phyloP scores from a whole-genome alignment of 1,284 basidiomycete species.

The Polyporus tsugae region DNA sequence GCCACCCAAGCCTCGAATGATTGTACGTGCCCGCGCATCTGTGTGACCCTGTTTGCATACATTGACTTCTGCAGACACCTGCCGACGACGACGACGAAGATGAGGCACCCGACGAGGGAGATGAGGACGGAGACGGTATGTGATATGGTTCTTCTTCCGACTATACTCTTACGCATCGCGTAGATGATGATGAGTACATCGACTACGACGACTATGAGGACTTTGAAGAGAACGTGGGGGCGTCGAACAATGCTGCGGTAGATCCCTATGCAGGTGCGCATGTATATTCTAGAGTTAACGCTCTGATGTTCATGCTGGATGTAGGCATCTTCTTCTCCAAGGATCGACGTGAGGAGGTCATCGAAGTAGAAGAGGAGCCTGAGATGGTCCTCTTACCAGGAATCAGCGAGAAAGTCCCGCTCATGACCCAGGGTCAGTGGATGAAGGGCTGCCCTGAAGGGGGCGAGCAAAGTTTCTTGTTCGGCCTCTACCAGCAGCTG shows the following conservation, averaged over 20 bases:
- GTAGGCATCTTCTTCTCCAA: conserved; percentile 92
- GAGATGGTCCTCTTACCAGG: conserved; percentile 60
- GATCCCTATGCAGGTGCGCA: conserved; percentile 83
- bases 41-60: background rate
- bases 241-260: conserved; percentile 57
- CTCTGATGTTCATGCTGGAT: conserved; percentile 7
- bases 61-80: conserved; percentile 58
- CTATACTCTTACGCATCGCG: conserved; percentile 9
- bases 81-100: conserved; percentile 59
- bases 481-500: conserved; percentile 82
- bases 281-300: background rate
- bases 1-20: conserved; percentile 38
- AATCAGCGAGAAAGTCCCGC: conserved; percentile 56
- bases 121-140: conserved; percentile 57
- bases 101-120: conserved; percentile 46
- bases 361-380: conserved; percentile 84
- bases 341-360: conserved; percentile 85
- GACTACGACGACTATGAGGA: conserved; percentile 80
- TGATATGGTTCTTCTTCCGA: conserved; percentile 12
- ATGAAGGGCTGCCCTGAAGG: conserved; percentile 96
- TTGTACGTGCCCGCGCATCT: conserved; percentile 31
- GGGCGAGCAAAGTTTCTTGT: conserved; percentile 88
- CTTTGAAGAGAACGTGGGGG: conserved; percentile 49
- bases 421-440: conserved; percentile 92
- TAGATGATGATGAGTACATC: conserved; percentile 65